Conservation (phyloP, 179 eudicot genomes). For the Heliamphora pulchella region DNA sequence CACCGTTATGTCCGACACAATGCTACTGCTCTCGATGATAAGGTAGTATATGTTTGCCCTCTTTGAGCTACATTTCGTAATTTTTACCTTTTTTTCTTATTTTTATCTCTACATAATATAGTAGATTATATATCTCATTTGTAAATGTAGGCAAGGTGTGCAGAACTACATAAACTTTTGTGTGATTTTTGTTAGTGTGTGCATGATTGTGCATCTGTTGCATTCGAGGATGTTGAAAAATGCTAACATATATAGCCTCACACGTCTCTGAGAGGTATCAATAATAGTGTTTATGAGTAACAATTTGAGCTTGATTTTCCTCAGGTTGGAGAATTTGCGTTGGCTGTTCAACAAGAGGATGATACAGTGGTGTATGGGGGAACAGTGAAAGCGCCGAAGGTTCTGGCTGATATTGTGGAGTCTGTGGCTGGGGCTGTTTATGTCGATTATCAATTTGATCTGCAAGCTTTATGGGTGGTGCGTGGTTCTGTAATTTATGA, state of each 20-base stretch:
- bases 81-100: too few relatives aligned
- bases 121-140: too few relatives aligned
- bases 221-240: too few relatives aligned
- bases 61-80: too few relatives aligned
- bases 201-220: not conserved
- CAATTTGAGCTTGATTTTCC: not conserved
- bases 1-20: constrained; percentile 52
- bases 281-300: not conserved
- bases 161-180: too few relatives aligned
- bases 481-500: constrained; percentile 12
- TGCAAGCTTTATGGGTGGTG: constrained; percentile 61
- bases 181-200: too few relatives aligned
- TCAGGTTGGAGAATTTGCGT: constrained; percentile 66
- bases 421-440: constrained; percentile 79
- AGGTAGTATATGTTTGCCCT: constrained; percentile 40
- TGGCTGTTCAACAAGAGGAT: constrained; percentile 57
- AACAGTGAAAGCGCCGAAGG: constrained; percentile 66
- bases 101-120: too few relatives aligned
- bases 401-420: constrained; percentile 87
- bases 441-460: constrained; percentile 49
- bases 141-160: too few relatives aligned
- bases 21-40: constrained; percentile 32
- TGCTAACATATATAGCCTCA: too few relatives aligned
- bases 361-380: constrained; percentile 64
- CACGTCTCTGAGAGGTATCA: not conserved